Evolutionary conservation across 148 eudicot genomes (phyloP), one percentile per base, ranked within the genome.

Genomic region (Rhododendron mucronatum): DNA sequence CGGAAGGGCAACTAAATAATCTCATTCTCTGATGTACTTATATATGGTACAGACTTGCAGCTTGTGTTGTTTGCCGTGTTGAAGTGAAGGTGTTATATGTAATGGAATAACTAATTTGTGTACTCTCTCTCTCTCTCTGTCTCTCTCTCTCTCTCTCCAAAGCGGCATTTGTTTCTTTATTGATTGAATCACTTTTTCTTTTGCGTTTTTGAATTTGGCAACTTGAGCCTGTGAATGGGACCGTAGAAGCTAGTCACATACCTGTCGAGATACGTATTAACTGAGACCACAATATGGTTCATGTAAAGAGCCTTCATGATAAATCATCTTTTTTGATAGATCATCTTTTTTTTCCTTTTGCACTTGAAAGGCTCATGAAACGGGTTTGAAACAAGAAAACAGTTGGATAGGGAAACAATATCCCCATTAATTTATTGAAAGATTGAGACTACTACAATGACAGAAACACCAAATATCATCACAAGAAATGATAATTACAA

Each of bases 391-490:
- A 37, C 45, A 75, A 71, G 45, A 37, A 35, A 74, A 20, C 1
- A 18, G 11, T 39, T 16, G 79, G 4, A 71, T 71, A 67, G 18
- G 6, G 76, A 39, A 75, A 35, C 15, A 84, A 3, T 21, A 74
- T 33, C 35, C 15, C 20, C 30, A 21, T 73, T 69, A 45, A 21
- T 84, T 73, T 73, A 74, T 73, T 55, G 28, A 76, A 55, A 84
- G 41, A 21, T 28, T 45, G 39, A 18, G 53, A 73, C 26, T 73
- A 73, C 26, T 73, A 73, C 57, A 84, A 18, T 16, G 48, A 53
- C 45, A 39, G 53, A 53, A 53, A 39, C 53, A 69, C 63, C 61
- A 50, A 51, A 53, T 74, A 65, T 84, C 67, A 73, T 84, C 86
- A 84, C 53, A 28, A 30, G 21, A 37, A 82, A 82, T 55, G 71